Evolutionary conservation across 1,139 yeast genomes (phyloP), one percentile per base, ranked within the genome.

Genomic region (Petasospora fabianii): DNA sequence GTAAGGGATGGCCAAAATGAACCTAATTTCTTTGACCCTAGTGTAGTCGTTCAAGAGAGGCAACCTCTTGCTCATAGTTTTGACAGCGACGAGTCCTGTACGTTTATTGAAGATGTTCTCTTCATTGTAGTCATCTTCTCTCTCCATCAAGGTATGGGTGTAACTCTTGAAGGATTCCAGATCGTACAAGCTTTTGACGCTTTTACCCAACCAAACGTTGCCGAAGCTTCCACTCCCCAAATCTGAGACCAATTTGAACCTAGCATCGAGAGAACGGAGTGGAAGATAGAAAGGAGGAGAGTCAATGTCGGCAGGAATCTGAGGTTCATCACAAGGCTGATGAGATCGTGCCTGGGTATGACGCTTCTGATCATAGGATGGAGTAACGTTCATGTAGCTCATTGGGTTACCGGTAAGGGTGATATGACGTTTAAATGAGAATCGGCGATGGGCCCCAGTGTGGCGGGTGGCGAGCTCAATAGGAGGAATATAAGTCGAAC

Each of bases 191-290:
- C 48, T 33, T 6, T 44, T 43, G 8, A 49, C 50, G 11, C 66
- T 65, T 54, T 78, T 77, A 4, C 87, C 92, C 47, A 83, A 64
- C 7, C 73, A 65, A 1, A 85, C 95, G 2, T 74, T 65, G 0
- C 95, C 95, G 67, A 85, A 85, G 38, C 90, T 80, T 1, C 95
- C 95, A 44, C 72, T 74, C 0, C 95, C 95, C 43, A 85, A 63
- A 36, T 66, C 68, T 35, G 73, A 68, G 10, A 83, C 65, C 5
- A 68, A 50, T 41, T 68, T 72, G 56, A 80, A 84, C 39, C 75
- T 65, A 3, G 61, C 60, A 10, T 57, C 55, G 40, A 71, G 63
- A 2, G 73, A 56, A 37, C 64, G 65, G n/a, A 76, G 50, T 0
- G 76, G 75, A n/a, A 67, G 54, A 36, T 56, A 57, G 20, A 54